Evolutionary conservation across 2,329 filamentous ascomycete species (phyloP), one percentile per base, ranked within the genome.

Genomic region (Hysterium pulicare): DNA sequence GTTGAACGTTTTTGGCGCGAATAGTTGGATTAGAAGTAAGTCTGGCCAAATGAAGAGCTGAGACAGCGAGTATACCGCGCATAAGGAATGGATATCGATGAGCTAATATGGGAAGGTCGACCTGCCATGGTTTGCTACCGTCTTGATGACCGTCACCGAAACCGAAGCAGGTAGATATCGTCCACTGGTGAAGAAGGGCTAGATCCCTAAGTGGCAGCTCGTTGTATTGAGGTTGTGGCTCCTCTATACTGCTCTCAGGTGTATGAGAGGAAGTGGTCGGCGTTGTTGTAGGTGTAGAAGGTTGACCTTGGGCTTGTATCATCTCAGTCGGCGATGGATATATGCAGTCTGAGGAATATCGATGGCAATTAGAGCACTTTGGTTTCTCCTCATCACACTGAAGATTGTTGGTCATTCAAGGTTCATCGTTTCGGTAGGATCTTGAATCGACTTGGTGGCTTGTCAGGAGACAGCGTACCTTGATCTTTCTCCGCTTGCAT

Each of bases 331-430:
- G 9, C 13, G 42, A 33, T 13, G 50, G 48, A 35, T 53, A 53
- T n/a, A 51, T 30, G 33, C 50, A 53, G 28, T 45, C 43, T 5
- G 47, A 40, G 20, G 33, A 40, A 41, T 53, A 51, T 24, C 48
- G 44, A 17, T 24, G 39, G 26, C 52, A 55, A 31, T 55, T 55
- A 4, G 40, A 38, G 33, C 52, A 55, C 22, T 46, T 42, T 4
- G 52, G 52, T 23, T 46, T 50, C n/a, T 44, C 41, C 44, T 55
- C 52, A 28, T 53, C 50, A 36, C 50, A 55, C 45, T 52, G 33
- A 24, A 37, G 17, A 13, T n/a, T n/a, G n/a, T n/a, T n/a, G n/a
- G n/a, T n/a, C n/a, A n/a, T n/a, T n/a, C n/a, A n/a, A n/a, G n/a
- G n/a, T n/a, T n/a, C n/a, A n/a, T n/a, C n/a, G n/a, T n/a, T n/a